Base-by-base conservation (phyloP, 2,329 filamentous ascomycete species). In the Aspergillus sp. region DNA sequence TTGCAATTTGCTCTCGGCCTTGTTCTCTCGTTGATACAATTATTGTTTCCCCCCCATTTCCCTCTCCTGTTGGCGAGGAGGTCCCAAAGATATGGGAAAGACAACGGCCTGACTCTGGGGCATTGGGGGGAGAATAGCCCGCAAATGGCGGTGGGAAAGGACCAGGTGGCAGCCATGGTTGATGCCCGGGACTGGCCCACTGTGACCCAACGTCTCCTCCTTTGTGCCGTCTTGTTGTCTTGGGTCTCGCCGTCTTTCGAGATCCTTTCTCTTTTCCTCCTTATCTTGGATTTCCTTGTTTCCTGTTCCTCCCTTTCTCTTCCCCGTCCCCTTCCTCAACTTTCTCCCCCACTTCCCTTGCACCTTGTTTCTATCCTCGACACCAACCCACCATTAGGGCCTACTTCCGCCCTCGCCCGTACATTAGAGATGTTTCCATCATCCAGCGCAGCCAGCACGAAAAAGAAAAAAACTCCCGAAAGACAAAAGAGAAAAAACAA, bases 401-500 rank as follows among this genome's bases (percentile, higher is more conserved):
- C 69, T 72, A 73, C 70, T 72, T 69, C 65, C 70, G 71, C 71
- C 69, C 32, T 36, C 67, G 26, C 26, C 26, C 55, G 56, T 65
- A 63, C 60, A 65, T 63, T 70, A 64, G 65, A 69, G 59, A 65
- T 9, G 54, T 57, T 42, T 3, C 36, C 12, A 42, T 6, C 16
- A n/a, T 42, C 16, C 36, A 16, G 36, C 36, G 18, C 36, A 42
- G 36, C 36, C 36, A 42, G 36, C 36, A 42, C 18, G 16, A 42
- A 42, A 16, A 42, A 42, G 16, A 42, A 16, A 42, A 42, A 20
- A 42, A 36, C 14, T 36, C 32, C 32, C 55, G 26, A 55, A 61
- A 65, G 56, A 62, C 65, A 67, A 60, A 64, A 47, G 49, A 63
- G 56, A 63, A 60, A 65, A 57, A 57, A 63, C 67, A 66, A 66